Base-by-base conservation (phyloP, 768 basidiomycete species). In the Lanmaoa pseudosensibilis region DNA sequence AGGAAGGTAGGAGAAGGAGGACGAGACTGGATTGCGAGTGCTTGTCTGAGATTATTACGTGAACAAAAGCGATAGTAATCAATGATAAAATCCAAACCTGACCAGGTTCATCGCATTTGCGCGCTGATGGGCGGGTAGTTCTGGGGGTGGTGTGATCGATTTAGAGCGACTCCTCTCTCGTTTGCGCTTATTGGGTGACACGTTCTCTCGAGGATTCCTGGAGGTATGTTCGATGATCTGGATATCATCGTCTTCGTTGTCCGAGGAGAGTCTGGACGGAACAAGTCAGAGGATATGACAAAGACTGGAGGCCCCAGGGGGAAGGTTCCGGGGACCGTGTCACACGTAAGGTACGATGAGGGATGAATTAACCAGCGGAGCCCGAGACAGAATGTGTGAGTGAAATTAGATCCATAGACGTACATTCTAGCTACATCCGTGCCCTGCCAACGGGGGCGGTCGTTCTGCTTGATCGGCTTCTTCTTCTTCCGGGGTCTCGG, bases 141-240 rank as follows among this genome's bases (percentile, higher is more conserved):
- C 76, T 0, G 90, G 90, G 5, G 90, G 90, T 2, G 90, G 90
- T 0, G 90, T 92, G 38, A 92, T 80, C 4, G 90, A 92, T 23
- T 77, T 74, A 32, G 88, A 90, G 38, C 84, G 84, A 66, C 83
- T 85, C 44, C 84, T 79, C 39, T 73, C 63, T 38, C 78, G 73
- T 53, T 78, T 74, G 55, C 80, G 77, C 57, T 79, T 80, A 30
- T 73, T 72, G 52, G 75, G 75, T 2, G 66, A 64, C 18, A 52
- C 9, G 9, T 51, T 55, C 21, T 40, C 53, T 13, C 34, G 21
- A 15, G 63, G 38, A 5, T 47, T 46, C 4, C 41, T 61, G 52
- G 71, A 13, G 68, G 58, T 32, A 75, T 67, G 60, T 25, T 81
- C 75, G 19, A 81, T 53, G 15, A 75, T 70, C 46, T 80, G 77